A percentile compares a stretch with the other conserved stretches of the same genome.
Evolutionary conservation across 2,329 filamentous ascomycete species (phyloP).

Genomic region (Aspergillus aculeatinus): DNA sequence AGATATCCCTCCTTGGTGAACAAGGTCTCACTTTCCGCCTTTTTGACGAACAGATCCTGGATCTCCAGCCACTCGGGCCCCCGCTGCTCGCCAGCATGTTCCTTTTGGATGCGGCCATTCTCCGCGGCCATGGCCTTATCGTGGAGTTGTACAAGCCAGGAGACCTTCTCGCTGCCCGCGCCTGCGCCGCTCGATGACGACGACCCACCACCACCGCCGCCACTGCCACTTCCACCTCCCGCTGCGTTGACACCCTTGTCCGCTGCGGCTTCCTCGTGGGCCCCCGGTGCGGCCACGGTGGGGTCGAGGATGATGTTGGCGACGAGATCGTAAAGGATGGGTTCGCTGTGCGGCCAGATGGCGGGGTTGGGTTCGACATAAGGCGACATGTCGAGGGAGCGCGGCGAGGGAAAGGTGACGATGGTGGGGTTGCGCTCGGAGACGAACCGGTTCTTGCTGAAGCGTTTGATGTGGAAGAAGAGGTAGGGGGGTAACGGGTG

Average conservation of each 20-base stretch:
- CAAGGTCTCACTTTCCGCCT: slow-evolving; percentile 81
- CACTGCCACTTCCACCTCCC: slow-evolving; percentile 33
- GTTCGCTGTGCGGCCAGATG: slow-evolving; percentile 69
- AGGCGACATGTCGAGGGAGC: slow-evolving; percentile 79
- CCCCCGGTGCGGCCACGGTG: slow-evolving; percentile 65
- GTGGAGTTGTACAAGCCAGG: slow-evolving; percentile 89
- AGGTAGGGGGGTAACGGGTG: slow-evolving; percentile 91
- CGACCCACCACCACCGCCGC: background rate
- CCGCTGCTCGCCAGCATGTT: slow-evolving; percentile 30
- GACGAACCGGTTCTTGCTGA: slow-evolving; percentile 95
- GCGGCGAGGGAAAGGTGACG: slow-evolving; percentile 86
- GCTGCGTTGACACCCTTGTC: slow-evolving; percentile 40
- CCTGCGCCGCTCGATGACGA: slow-evolving; percentile 62
- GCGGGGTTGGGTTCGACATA: slow-evolving; percentile 86
- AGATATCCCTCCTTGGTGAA: slow-evolving; percentile 93
- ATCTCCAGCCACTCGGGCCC: slow-evolving; percentile 86
- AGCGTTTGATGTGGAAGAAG: slow-evolving; percentile 94
- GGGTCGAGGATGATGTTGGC: slow-evolving; percentile 74
- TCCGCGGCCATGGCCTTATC: slow-evolving; percentile 63
- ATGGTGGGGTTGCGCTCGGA: slow-evolving; percentile 96
- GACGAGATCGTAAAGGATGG: slow-evolving; percentile 91
- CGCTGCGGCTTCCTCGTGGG: slow-evolving; percentile 42
- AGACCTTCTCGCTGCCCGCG: slow-evolving; percentile 86
- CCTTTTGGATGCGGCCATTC: slow-evolving; percentile 30
- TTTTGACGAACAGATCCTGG: slow-evolving; percentile 91